Evolutionary conservation across 805 yeast genomes (phyloP).

Genomic region (Candida loeiensis): DNA sequence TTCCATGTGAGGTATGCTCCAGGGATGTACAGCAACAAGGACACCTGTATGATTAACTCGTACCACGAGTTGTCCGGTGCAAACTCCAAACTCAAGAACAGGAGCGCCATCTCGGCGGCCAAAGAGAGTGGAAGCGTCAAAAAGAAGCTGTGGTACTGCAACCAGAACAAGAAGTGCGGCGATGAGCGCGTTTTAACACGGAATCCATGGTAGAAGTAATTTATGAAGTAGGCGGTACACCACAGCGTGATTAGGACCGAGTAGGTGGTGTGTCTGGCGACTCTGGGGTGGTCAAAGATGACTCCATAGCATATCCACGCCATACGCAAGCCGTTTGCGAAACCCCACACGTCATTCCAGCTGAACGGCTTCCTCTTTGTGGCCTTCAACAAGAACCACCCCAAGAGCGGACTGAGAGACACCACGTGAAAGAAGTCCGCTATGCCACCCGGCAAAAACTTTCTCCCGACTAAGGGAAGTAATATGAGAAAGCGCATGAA

Average conservation of each 20-base stretch:
- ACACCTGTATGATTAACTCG: constrained; percentile 25
- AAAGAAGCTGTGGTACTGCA: constrained; percentile 33
- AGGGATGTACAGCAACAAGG: constrained; percentile 34
- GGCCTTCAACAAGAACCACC: constrained; percentile 12
- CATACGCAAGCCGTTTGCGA: constrained; percentile 29
- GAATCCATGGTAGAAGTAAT: constrained; percentile 35
- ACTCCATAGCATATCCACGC: constrained; percentile 40
- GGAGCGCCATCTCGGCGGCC: constrained; percentile 32
- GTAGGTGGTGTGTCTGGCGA: constrained; percentile 41
- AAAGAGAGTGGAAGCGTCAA: constrained; percentile 32
- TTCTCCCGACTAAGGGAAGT: constrained; percentile 61
- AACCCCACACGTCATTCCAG: constrained; percentile 24
- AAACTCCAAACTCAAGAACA: constrained; percentile 35
- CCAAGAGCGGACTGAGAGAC: constrained; percentile 30
- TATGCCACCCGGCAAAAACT: constrained; percentile 66
- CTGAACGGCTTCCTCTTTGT: constrained; percentile 9
- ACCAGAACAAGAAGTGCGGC: constrained; percentile 34
- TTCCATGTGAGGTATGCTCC: constrained; percentile 34
- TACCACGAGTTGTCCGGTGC: constrained; percentile 18
- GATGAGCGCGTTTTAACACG: constrained; percentile 32
- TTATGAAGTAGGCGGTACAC: constrained; percentile 32
- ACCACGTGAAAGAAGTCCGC: constrained; percentile 58
- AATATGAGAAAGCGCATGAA: constrained; percentile 48
- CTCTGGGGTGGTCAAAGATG: constrained; percentile 38
- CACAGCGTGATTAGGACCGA: constrained; percentile 36